Base-by-base conservation (phyloP, 768 basidiomycete species). In the Suillus brevipes region DNA sequence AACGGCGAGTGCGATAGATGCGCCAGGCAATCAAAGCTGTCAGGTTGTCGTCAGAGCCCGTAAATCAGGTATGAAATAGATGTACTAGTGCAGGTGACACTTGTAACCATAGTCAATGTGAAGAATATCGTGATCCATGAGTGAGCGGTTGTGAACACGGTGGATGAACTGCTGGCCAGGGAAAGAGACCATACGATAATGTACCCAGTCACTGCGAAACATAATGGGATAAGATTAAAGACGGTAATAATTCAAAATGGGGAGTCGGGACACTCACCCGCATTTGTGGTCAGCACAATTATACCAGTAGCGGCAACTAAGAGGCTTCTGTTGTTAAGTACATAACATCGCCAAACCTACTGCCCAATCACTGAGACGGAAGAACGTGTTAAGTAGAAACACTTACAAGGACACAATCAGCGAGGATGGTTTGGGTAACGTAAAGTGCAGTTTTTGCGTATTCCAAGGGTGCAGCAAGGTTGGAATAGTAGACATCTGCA, bases 1-100 rank as follows among this genome's bases (percentile, higher is more conserved):
- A 58, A 40, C 38, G 13, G 25, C 62, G 59, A 16, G 59, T 38
- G 28, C 3, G 38, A 40, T 63, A 63, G 25, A 63, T 61, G n/a
- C 59, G 62, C 62, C 59, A 63, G 18, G 62, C 62, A 31, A 63
- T 63, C 20, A n/a, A 16, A 63, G 3, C 59, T 63, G 12, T 16
- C 36, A 62, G 2, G 16, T 25, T 18, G 16, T 58, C 8, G 9
- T 23, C 16, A 40, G n/a, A 38, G 13, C 56, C n/a, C 23, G 14
- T 23, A 23, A 8, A 23, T 31, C 31, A 31, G 9, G 1, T 20
- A 20, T 10, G 18, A 31, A 20, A 34, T 31, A 34, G 28, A 34
- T 18, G 18, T 20, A 53, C 52, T 2, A 20, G 52, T 53, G 31
- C 52, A 53, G 18, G 18, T 31, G 6, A 31, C 31, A 10, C 52